Percentiles rank a stretch among this genome's conserved stretches.
These are phyloP conservation scores for Fusarium proliferatum DNA, from an alignment of 2,329 filamentous ascomycete genomes.

Conservation along the genomic window DNA sequence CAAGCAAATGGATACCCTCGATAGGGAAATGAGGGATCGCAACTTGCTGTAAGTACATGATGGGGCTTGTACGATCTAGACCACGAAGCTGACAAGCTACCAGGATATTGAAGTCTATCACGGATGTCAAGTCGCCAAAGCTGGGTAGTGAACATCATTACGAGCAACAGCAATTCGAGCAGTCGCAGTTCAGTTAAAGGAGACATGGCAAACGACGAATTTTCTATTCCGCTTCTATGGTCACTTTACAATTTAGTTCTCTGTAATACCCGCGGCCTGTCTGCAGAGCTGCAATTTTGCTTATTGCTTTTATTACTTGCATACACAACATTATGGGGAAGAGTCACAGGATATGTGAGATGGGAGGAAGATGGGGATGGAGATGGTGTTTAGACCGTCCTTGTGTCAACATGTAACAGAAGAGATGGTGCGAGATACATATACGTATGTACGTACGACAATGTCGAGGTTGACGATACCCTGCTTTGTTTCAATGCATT, in stretches of 20 bases:
- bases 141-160: conserved; percentile 30
- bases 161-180: conserved; percentile 28
- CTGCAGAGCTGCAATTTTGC: conserved; percentile 37
- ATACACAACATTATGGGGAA: conserved; percentile 20
- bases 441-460: conserved; percentile 28
- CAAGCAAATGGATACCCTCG: conserved; percentile 64
- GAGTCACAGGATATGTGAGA: conserved; percentile 24
- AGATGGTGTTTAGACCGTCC: not conserved
- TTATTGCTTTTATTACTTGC: conserved; percentile 36
- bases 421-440: conserved; percentile 17
- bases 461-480: conserved; percentile 36
- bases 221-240: conserved; percentile 30
- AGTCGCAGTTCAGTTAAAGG: conserved; percentile 32
- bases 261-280: conserved; percentile 45
- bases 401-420: not conserved
- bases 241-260: conserved; percentile 37
- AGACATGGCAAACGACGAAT: conserved; percentile 11
- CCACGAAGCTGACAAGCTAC: conserved; percentile 7
- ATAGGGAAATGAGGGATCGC: conserved; percentile 66
- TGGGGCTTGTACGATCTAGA: not conserved
- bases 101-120: conserved; percentile 45
- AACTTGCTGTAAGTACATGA: conserved; percentile 60
- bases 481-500: not conserved
- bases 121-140: conserved; percentile 38
- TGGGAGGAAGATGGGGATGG: not conserved